Evolutionary conservation across 805 yeast species (phyloP).

Genomic region (Pichia nakasei): DNA sequence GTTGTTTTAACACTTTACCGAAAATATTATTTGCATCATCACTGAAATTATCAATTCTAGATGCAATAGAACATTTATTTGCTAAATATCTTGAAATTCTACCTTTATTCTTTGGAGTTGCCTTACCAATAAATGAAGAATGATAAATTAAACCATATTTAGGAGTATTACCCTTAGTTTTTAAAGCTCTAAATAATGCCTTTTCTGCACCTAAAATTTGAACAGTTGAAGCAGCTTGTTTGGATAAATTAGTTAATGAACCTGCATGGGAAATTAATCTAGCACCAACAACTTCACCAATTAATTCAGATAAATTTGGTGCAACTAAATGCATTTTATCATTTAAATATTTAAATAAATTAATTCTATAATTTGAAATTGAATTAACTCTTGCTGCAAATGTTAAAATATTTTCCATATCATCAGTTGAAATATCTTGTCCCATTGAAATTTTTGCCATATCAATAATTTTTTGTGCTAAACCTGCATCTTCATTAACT

Average conservation of each 20-base stretch:
- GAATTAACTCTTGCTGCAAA: constrained; percentile 93
- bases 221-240: constrained; percentile 98
- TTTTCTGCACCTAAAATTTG: constrained; percentile 97
- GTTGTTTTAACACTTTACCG: constrained; percentile 86
- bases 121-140: constrained; percentile 89
- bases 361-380: constrained; percentile 81
- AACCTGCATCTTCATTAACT: constrained; percentile 83
- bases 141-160: constrained; percentile 93
- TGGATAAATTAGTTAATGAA: constrained; percentile 89
- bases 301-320: constrained; percentile 91
- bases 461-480: constrained; percentile 86
- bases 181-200: constrained; percentile 91
- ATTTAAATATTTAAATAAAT: constrained; percentile 74
- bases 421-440: constrained; percentile 92
- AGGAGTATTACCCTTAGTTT: constrained; percentile 95
- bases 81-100: constrained; percentile 98
- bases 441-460: constrained; percentile 98
- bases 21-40: constrained; percentile 88
- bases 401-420: constrained; percentile 81
- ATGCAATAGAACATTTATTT: constrained; percentile 97
- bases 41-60: constrained; percentile 95
- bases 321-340: constrained; percentile 98
- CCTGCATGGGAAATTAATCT: constrained; percentile 98
- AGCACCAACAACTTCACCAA: constrained; percentile 99
- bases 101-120: constrained; percentile 95